Conservation (phyloP, 2,329 filamentous ascomycete species). For the Pseudodiploospora longispora region DNA sequence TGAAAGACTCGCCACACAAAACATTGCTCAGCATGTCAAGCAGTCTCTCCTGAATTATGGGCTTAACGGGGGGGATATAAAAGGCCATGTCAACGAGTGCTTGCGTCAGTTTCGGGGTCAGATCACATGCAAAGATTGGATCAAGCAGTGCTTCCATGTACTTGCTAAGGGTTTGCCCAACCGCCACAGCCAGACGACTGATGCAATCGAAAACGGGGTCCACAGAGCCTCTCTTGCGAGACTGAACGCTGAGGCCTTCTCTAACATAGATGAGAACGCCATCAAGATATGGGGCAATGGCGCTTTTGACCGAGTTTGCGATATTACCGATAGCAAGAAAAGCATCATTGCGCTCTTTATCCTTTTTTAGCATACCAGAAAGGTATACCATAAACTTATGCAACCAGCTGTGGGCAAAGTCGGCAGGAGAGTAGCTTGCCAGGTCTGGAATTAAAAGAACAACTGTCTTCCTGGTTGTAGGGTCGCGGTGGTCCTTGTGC, state of each 20-base stretch:
- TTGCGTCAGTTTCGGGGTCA: conserved; percentile 89
- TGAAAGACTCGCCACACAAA: conserved; percentile 84
- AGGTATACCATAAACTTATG: conserved; percentile 97
- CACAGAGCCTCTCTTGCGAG: conserved; percentile 54
- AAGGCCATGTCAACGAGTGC: conserved; percentile 98
- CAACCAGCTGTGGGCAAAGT: conserved; percentile 80
- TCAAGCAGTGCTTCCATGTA: conserved; percentile 95
- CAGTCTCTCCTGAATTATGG: conserved; percentile 85
- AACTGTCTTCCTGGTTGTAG: conserved; percentile 80
- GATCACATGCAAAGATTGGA: conserved; percentile 91
- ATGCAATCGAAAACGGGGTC: conserved; percentile 94
- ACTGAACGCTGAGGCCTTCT: conserved; percentile 78
- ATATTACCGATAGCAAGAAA: conserved; percentile 96
- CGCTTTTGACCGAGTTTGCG: conserved; percentile 89
- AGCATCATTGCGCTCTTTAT: conserved; percentile 87
- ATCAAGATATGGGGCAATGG: conserved; percentile 91
- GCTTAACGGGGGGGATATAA: conserved; percentile 91
- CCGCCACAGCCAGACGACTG: conserved; percentile 88
- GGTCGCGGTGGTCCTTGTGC: conserved; percentile 87
- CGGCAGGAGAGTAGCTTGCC: conserved; percentile 82
- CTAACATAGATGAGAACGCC: conserved; percentile 89
- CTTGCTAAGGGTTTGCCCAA: conserved; percentile 94
- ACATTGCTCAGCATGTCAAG: conserved; percentile 93
- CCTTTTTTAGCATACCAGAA: conserved; percentile 86
- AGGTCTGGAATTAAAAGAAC: conserved; percentile 87